phyloP scores from a whole-genome alignment of 2,329 filamentous ascomycete genomes.

The Aspergillus sp. region DNA sequence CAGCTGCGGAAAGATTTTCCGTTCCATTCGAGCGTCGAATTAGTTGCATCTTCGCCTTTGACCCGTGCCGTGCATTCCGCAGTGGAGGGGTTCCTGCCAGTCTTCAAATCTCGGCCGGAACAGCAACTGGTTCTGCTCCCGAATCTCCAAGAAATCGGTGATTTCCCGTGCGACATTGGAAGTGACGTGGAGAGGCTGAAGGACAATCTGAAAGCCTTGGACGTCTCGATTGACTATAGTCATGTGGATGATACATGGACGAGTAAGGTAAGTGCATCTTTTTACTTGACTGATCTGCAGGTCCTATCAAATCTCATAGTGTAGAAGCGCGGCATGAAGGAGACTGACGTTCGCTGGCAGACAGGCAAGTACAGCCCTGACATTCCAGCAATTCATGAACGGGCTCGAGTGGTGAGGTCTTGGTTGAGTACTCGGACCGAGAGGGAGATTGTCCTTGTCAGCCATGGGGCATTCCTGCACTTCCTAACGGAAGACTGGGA shows the following conservation, averaged over 20 bases:
- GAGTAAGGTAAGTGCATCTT: neutral
- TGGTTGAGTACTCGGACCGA: conserved; percentile 15
- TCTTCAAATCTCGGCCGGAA: conserved; percentile 27
- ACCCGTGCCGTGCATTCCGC: neutral
- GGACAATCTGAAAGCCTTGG: conserved; percentile 52
- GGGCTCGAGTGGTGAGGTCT: conserved; percentile 9
- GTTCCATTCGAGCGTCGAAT: conserved; percentile 32
- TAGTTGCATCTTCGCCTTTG: neutral
- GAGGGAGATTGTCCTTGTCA: conserved; percentile 15
- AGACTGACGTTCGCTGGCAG: neutral
- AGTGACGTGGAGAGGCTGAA: conserved; percentile 53
- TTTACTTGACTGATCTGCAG: neutral
- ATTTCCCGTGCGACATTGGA: conserved; percentile 70
- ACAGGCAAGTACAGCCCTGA: neutral
- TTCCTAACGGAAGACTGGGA: conserved; percentile 49
- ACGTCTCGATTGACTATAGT: neutral
- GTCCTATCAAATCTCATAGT: neutral
- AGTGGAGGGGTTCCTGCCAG: neutral
- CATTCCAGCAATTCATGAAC: conserved; percentile 26
- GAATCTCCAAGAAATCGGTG: conserved; percentile 71
- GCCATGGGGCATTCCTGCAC: conserved; percentile 17
- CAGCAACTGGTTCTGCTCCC: conserved; percentile 62
- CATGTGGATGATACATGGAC: neutral
- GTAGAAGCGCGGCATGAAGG: no score
- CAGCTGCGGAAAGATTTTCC: conserved; percentile 60